Evolutionary conservation across 495 filamentous ascomycete species (phyloP), one percentile per base, ranked within the genome.

Genomic region (Hypoxylon rickii): DNA sequence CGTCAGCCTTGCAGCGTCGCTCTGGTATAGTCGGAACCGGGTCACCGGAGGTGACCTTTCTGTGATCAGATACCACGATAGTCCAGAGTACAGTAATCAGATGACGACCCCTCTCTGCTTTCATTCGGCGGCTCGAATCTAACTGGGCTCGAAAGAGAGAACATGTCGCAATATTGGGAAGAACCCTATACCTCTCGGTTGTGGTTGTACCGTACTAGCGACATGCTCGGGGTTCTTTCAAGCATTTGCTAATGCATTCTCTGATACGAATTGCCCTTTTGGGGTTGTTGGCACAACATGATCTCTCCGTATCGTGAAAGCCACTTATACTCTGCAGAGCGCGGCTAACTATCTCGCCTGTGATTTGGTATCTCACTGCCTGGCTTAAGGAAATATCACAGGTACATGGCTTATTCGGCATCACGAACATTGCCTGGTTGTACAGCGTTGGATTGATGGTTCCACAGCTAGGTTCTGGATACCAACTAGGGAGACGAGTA

Each of bases 41-140:
- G 53, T 58, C 53, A 58, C 53, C 39, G 53, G 59, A 53, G 48
- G 44, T 45, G 19, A 12, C 12, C 32, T 16, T 32, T 57, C 50
- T 19, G 44, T 49, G 38, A 63, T 50, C n/a, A 21, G 8, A 54
- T 50, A 38, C 59, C 49, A 46, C 39, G 40, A 63, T 40, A 39
- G 34, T 49, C 49, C 11, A 49, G 29, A 54, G 31, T 63, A 63
- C 59, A 63, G 59, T 63, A 63, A 63, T 63, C 59, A 44, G 53
- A 54, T 62, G 53, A 54, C 44, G 59, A 53, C 33, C 39, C 53
- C 53, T 40, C 59, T 48, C 53, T 53, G 57, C 59, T 43, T 39
- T 51, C 46, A 4, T 6, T 38, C 8, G 34, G 2, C 11, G 34
- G 15, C 42, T 50, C 48, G 21, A 58, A 48, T 53, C 17, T 36